These are phyloP conservation scores for Verticillium tricorpus DNA, from an alignment of 2,329 filamentous ascomycete genomes.

Conservation along the genomic window DNA sequence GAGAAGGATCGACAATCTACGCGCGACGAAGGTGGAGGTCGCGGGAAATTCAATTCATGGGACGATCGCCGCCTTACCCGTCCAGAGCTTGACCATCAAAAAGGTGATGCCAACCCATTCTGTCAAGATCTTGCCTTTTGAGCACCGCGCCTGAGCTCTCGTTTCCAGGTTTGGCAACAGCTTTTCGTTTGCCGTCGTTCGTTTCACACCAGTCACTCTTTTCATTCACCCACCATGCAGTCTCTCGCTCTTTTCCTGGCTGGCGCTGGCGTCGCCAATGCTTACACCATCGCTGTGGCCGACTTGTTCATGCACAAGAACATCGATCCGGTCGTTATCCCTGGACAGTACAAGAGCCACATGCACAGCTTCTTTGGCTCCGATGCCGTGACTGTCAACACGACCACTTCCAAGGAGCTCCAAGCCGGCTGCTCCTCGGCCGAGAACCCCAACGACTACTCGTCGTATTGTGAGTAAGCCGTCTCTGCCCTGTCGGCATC, in stretches of 20 bases:
- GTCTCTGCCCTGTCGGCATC: not conserved
- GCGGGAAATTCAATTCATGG: not conserved
- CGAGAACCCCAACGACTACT: slow-evolving; percentile 42
- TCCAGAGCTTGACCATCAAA: not conserved
- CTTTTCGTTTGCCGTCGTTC: not conserved
- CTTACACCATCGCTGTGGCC: slow-evolving; percentile 18
- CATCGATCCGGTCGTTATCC: slow-evolving; percentile 25
- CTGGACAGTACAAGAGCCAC: slow-evolving; percentile 23
- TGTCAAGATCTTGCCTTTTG: not conserved
- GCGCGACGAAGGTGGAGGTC: not conserved
- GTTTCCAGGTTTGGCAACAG: not conserved
- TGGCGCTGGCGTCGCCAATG: slow-evolving; percentile 11
- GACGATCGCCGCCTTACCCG: not conserved
- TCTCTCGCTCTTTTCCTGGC: slow-evolving; percentile 5
- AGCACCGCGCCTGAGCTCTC: not conserved
- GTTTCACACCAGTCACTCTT: not conserved
- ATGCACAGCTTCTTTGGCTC: slow-evolving; percentile 31
- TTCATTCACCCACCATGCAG: slow-evolving; percentile 3
- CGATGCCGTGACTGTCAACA: slow-evolving; percentile 24
- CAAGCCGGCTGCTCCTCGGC: slow-evolving; percentile 38
- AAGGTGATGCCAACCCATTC: not conserved
- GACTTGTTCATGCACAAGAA: slow-evolving; percentile 26
- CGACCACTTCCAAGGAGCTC: slow-evolving; percentile 22
- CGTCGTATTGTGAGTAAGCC: slow-evolving; percentile 31
- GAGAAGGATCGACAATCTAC: not conserved